phyloP scores from a whole-genome alignment of 108 stramenopile genomes.

The Discostella pseudostelligera region DNA sequence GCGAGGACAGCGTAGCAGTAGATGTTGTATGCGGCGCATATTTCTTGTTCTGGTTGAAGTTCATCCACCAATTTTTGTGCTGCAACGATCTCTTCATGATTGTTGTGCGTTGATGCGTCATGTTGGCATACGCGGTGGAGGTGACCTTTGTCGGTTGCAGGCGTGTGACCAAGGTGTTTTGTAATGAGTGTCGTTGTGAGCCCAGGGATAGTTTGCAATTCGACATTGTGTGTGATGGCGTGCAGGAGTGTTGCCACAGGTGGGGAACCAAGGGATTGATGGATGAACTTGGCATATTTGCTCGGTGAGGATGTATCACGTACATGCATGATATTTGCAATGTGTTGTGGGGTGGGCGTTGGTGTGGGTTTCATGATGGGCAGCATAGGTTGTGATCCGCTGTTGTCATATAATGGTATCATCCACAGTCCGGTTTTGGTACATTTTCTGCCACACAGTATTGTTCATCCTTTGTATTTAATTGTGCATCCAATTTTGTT shows the following conservation, averaged over 20 bases:
- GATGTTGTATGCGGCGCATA: neutral
- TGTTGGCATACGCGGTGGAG: slow-evolving; percentile 2
- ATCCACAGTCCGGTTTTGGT: slow-evolving; percentile 4
- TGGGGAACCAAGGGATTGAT: slow-evolving; percentile 4
- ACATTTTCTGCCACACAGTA: slow-evolving; percentile 6
- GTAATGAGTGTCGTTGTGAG: neutral
- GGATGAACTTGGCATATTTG: neutral
- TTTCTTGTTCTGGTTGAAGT: neutral
- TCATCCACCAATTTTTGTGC: neutral
- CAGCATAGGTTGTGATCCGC: neutral
- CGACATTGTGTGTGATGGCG: neutral
- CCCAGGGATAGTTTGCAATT: neutral
- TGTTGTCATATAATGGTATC: neutral
- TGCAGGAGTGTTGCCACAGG: neutral
- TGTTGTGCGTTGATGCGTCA: neutral
- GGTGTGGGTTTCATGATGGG: neutral
- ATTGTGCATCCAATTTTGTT: slow-evolving; percentile 9
- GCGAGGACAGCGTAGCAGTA: slow-evolving; percentile 3
- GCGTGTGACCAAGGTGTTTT: neutral
- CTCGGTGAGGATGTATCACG: neutral
- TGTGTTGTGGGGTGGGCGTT: neutral
- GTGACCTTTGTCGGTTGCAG: slow-evolving; percentile 12
- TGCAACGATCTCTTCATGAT: neutral
- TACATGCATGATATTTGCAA: neutral
- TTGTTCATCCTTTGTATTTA: slow-evolving; percentile 1